Percentiles rank a stretch among this genome's conserved stretches.
Conservation (phyloP, 1,139 yeast genomes). For the Debaryomycetaceae sp. region DNA sequence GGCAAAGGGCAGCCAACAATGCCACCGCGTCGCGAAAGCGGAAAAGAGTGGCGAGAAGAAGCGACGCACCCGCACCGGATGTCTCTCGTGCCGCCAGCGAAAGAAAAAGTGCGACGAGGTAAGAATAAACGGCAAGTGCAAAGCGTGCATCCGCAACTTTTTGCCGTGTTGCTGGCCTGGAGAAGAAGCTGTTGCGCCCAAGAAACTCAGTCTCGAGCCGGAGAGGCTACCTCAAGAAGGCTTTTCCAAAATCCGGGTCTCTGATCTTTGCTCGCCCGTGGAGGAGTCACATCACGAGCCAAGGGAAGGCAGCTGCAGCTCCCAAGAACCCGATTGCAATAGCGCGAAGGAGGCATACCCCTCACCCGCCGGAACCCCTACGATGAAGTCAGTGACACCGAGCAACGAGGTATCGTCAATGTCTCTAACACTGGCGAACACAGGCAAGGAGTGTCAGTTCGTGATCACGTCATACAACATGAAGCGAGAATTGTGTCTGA, state of each 20-base stretch:
- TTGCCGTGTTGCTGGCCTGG: constrained; percentile 29
- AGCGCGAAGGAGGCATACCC: not conserved
- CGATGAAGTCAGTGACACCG: constrained; percentile 9
- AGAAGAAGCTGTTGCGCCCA: not conserved
- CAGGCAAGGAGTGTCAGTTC: constrained; percentile 9
- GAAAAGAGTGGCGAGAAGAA: constrained; percentile 7
- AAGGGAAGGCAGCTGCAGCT: too few relatives aligned
- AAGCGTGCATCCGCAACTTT: constrained; percentile 37
- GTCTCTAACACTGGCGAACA: not conserved
- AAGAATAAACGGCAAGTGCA: constrained; percentile 34
- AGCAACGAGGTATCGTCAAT: constrained; percentile 4
- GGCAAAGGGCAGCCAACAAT: not conserved
- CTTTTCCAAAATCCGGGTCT: not conserved
- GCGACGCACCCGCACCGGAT: constrained; percentile 62
- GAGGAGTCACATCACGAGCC: too few relatives aligned
- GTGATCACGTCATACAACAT: constrained; percentile 17
- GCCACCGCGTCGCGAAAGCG: not conserved
- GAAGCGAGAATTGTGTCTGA: constrained; percentile 17
- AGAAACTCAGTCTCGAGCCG: not conserved
- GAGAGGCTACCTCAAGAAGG: not conserved
- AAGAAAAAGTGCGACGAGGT: constrained; percentile 66
- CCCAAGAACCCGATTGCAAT: too few relatives aligned
- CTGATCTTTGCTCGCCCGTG: not conserved
- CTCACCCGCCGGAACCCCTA: not conserved
- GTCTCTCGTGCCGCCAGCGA: constrained; percentile 62